Conservation (phyloP, 352 stramenopile genomes). For the Globisporangium rhizosaccharum region DNA sequence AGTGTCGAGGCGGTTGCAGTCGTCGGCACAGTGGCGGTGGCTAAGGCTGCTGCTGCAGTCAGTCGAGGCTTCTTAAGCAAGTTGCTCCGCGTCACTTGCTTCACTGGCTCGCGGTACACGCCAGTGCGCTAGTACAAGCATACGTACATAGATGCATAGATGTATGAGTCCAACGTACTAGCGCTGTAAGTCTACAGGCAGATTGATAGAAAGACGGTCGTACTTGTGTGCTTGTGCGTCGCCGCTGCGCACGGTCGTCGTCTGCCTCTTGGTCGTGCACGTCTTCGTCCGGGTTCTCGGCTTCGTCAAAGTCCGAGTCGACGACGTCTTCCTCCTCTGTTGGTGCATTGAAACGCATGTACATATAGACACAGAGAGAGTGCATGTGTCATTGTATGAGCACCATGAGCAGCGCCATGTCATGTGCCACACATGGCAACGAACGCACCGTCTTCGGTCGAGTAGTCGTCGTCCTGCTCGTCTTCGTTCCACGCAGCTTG, state of each 20-base stretch:
- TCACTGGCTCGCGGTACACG: constrained; percentile 26
- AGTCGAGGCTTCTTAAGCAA: constrained; percentile 15
- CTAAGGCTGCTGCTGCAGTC: not conserved
- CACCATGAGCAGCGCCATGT: not conserved
- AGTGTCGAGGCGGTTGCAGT: not conserved
- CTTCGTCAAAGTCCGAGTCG: constrained; percentile 85
- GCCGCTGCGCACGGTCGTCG: constrained; percentile 18
- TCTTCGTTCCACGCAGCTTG: constrained; percentile 84
- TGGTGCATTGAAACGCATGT: not conserved
- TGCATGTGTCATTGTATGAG: not conserved
- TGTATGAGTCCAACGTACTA: too few species aligned
- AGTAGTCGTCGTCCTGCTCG: constrained; percentile 83
- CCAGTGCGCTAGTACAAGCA: constrained; percentile 1
- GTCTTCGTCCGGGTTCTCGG: constrained; percentile 77
- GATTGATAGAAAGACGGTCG: not conserved
- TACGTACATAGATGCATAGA: not conserved
- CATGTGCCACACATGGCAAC: not conserved
- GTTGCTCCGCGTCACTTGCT: constrained; percentile 5
- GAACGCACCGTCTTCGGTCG: constrained; percentile 71
- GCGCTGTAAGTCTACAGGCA: not conserved
- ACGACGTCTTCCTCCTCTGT: constrained; percentile 86
- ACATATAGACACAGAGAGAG: not conserved
- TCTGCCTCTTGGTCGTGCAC: constrained; percentile 63
- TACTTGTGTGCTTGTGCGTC: not conserved
- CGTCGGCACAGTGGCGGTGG: too few species aligned